Evolutionary conservation across 352 stramenopile genomes (phyloP), one percentile per base, ranked within the genome.

Genomic region (Blastocystis sp.): DNA sequence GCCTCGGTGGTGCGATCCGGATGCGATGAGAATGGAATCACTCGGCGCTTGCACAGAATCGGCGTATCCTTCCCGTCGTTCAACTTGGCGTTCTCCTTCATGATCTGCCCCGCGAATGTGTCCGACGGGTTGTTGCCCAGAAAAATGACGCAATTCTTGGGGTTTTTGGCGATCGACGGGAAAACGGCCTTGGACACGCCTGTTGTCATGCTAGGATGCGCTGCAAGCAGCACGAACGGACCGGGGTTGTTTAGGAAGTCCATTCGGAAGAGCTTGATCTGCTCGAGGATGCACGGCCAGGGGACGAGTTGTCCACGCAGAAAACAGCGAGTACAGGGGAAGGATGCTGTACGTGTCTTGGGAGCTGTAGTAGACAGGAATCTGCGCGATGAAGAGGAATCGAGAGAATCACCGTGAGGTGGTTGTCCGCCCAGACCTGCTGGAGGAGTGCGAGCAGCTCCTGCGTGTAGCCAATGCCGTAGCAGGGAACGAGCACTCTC

Each of bases 11-110:
- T 64, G 10, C 71, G 48, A 64, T 81, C 71, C n/a, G 71, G 71
- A 81, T 81, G 71, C 4, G 71, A 45, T 17, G 71, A 81, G 66
- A 81, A 81, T 2, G 71, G 71, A 3, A 81, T 65, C 9, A 81
- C 45, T 66, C 52, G 38, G 0, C 71, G 71, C 11, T 64, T 23
- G 4, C 71, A 81, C 3, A 62, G n/a, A 64, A 81, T 52, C 9
- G 53, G 53, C 4, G 48, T 45, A 41, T 81, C 66, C 23, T 52
- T 59, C 2, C 71, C 71, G 52, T 81, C 71, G 11, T 14, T 14
- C 23, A 23, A 41, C 28, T 41, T 28, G 10, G 62, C 62, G 28
- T 14, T 14, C 10, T 23, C n/a, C 28, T 81, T 81, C 59, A 81
- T 52, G 17, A 81, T 81, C 56, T 81, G 71, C 0, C 71, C 71